These are phyloP conservation scores for Trichocladium antarcticum DNA, from an alignment of 495 filamentous ascomycete genomes.

Conservation along the genomic window DNA sequence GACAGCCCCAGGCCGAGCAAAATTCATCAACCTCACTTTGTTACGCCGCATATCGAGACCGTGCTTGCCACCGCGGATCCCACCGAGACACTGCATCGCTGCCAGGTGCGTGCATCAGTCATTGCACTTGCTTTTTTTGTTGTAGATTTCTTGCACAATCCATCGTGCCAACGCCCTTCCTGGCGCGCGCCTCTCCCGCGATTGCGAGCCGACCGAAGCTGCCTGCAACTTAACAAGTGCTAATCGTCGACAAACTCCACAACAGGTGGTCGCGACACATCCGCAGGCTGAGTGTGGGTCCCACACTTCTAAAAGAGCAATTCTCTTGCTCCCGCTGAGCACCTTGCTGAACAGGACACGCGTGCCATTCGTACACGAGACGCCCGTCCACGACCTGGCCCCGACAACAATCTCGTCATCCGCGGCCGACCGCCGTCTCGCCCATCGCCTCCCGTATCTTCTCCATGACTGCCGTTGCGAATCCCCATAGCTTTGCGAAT, in stretches of 20 bases:
- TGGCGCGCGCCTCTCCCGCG: conserved; percentile 3
- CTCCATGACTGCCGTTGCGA: conserved; percentile 93
- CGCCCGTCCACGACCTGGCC: conserved; percentile 9
- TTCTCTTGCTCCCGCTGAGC: not conserved
- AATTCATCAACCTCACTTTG: conserved; percentile 14
- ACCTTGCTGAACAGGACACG: conserved; percentile 5
- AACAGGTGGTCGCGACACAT: conserved; percentile 12
- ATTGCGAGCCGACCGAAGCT: conserved; percentile 10
- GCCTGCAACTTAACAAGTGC: conserved; percentile 14
- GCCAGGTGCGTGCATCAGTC: conserved; percentile 1
- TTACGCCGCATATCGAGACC: conserved; percentile 9
- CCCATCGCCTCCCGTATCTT: conserved; percentile 15
- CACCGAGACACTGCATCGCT: conserved; percentile 4
- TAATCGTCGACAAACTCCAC: conserved; percentile 12
- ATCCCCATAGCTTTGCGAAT: conserved; percentile 75
- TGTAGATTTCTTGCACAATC: not conserved
- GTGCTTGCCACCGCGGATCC: conserved; percentile 11
- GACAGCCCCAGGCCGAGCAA: conserved; percentile 6
- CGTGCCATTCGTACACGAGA: conserved; percentile 6
- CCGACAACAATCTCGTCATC: conserved; percentile 29
- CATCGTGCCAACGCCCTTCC: not conserved
- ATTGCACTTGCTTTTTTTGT: not conserved
- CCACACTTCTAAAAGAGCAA: conserved; percentile 10
- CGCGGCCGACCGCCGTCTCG: conserved; percentile 19
- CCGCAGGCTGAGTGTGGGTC: conserved; percentile 2